Conservation (phyloP, 306 rosid genomes). For the Ochetophila trinervis region DNA sequence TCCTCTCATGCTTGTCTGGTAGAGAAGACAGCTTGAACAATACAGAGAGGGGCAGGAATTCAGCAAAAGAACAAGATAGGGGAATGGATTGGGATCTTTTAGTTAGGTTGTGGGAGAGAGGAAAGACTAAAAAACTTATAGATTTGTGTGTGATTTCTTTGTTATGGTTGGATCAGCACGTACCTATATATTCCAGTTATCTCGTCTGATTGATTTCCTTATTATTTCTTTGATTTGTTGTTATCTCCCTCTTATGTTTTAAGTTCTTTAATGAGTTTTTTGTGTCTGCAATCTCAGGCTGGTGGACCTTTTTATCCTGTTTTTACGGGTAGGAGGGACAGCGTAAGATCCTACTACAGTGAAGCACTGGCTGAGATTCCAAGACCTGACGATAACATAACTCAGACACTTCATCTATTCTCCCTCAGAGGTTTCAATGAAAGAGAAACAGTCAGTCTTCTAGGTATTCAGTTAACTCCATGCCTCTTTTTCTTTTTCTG, state of each 20-base stretch:
- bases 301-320: constrained; percentile 89
- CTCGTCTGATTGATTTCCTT: too few species aligned
- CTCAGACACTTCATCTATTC: constrained; percentile 58
- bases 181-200: too few species aligned
- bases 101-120: too few species aligned
- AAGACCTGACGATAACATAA: constrained; percentile 55
- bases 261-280: neutral
- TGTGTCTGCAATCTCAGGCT: constrained; percentile 40
- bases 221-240: neutral
- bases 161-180: too few species aligned
- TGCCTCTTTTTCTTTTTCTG: neutral
- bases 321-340: constrained; percentile 72
- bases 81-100: too few species aligned
- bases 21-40: too few species aligned
- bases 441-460: constrained; percentile 87
- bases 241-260: neutral
- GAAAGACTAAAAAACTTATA: too few species aligned
- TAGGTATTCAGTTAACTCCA: constrained; percentile 35
- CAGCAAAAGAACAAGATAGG: too few species aligned
- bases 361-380: constrained; percentile 68
- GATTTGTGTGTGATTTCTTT: too few species aligned
- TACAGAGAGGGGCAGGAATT: too few species aligned
- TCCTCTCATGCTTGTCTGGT: too few species aligned
- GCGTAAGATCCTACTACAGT: constrained; percentile 43
- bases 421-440: constrained; percentile 60